Conservation (phyloP, 768 basidiomycete genomes). For the Phlebiopsis gigantea region DNA sequence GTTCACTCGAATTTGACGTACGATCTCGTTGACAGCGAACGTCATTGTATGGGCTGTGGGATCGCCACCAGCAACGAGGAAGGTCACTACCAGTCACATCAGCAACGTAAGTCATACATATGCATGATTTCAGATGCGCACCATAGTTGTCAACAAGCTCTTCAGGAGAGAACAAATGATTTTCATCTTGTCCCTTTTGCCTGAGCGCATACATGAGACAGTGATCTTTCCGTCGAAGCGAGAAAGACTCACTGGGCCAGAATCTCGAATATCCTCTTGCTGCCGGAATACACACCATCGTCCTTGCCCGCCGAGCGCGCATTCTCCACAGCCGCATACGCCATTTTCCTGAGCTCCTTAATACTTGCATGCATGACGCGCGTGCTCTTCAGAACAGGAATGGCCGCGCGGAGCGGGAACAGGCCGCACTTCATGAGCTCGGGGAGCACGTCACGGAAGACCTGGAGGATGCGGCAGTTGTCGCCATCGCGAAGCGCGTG, state of each 20-base stretch:
- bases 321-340: background rate
- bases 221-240: background rate
- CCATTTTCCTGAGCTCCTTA: background rate
- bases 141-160: conserved; percentile 5
- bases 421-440: conserved; percentile 7
- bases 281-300: background rate
- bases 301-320: background rate
- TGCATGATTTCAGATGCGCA: background rate
- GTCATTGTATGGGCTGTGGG: conserved; percentile 3
- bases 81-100: background rate
- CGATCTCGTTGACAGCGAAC: conserved; percentile 2
- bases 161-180: background rate
- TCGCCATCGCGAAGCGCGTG: background rate
- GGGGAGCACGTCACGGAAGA: background rate
- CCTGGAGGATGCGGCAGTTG: background rate
- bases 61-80: conserved; percentile 4
- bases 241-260: background rate
- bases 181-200: background rate
- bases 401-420: conserved; percentile 1
- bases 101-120: background rate
- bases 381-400: conserved; percentile 1
- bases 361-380: background rate
- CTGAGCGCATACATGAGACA: background rate
- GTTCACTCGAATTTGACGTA: no score
- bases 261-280: conserved; percentile 4